Conservation (phyloP, 768 basidiomycete species). For the Tulasnella calospora region DNA sequence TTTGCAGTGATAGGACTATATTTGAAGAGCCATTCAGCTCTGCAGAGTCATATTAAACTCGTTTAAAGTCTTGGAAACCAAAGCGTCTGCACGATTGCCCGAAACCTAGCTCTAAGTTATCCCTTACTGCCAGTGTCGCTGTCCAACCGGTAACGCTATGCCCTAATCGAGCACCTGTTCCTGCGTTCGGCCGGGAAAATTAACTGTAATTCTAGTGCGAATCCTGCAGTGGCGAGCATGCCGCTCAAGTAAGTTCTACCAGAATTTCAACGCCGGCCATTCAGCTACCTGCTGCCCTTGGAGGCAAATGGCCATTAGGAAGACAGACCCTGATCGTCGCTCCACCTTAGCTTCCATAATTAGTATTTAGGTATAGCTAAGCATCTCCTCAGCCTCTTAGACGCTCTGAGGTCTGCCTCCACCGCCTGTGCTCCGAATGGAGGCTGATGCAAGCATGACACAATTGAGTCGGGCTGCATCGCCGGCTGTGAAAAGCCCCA, state of each 20-base stretch:
- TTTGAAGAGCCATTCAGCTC: background rate
- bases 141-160: too few relatives aligned
- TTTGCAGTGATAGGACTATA: background rate
- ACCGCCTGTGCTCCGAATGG: background rate
- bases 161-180: too few relatives aligned
- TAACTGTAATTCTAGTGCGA: too few relatives aligned
- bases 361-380: background rate
- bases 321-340: background rate
- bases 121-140: too few relatives aligned
- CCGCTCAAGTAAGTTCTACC: too few relatives aligned
- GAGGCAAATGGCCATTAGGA: background rate
- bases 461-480: background rate
- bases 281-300: background rate
- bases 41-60: background rate
- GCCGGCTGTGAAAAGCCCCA: background rate
- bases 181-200: too few relatives aligned
- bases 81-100: background rate
- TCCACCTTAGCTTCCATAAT: background rate
- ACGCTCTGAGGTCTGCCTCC: background rate
- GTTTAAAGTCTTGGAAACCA: background rate
- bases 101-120: background rate
- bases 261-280: too few relatives aligned
- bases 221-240: too few relatives aligned
- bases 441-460: constrained; percentile 1
- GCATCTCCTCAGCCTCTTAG: background rate